These are phyloP conservation scores for Gilbertella persicaria DNA, from an alignment of 371 early-diverging fungal species.

Conservation along the genomic window DNA sequence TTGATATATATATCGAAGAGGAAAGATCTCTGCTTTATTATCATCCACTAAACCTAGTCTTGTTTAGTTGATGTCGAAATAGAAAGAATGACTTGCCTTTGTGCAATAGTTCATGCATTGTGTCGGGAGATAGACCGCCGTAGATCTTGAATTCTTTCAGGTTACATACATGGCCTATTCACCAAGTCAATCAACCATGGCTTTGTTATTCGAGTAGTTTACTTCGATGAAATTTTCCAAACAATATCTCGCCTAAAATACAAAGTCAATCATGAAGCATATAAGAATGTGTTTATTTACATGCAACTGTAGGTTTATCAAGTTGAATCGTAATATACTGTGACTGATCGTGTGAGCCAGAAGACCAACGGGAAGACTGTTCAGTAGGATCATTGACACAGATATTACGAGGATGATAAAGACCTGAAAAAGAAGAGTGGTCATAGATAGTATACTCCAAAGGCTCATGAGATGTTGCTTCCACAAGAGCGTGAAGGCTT, in stretches of 20 bases:
- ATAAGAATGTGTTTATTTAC: constrained; percentile 36
- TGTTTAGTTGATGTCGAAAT: constrained; percentile 1
- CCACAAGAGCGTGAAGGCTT: neutral
- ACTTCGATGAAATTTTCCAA: constrained; percentile 95
- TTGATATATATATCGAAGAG: constrained; percentile 67
- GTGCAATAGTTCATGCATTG: constrained; percentile 87
- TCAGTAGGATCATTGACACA: constrained; percentile 70
- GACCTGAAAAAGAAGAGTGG: constrained; percentile 70
- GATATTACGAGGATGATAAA: constrained; percentile 77
- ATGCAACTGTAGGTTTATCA: constrained; percentile 64
- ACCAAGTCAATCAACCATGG: neutral
- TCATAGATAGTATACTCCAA: constrained; percentile 53
- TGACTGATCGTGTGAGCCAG: constrained; percentile 69
- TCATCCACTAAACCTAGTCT: constrained; percentile 91
- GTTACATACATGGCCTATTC: constrained; percentile 91
- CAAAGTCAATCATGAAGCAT: neutral
- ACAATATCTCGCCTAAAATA: constrained; percentile 75
- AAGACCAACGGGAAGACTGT: constrained; percentile 79
- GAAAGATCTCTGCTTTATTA: constrained; percentile 86
- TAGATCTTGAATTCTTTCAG: constrained; percentile 95
- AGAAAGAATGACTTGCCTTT: constrained; percentile 77
- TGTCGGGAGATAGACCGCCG: constrained; percentile 78
- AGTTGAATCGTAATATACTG: constrained; percentile 78
- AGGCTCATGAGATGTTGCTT: neutral
- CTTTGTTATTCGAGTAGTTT: constrained; percentile 6